Evolutionary conservation across 352 stramenopile genomes (phyloP), one percentile per base, ranked within the genome.

Genomic region (Aphanomyces stellatus): DNA sequence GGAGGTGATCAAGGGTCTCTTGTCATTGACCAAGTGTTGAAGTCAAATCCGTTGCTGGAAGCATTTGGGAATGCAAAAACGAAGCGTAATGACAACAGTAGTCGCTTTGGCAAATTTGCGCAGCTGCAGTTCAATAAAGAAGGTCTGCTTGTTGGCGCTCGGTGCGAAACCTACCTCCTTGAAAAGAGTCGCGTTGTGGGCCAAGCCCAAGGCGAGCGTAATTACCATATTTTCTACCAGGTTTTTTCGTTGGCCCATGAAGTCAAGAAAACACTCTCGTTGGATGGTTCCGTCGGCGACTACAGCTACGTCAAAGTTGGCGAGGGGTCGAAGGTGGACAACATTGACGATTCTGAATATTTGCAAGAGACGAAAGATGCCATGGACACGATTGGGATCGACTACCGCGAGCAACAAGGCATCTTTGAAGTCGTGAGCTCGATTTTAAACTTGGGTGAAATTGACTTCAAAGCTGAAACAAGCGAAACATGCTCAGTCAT

Each of bases 141-240:
- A 30, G 81, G 83, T 2, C 85, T 75, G n/a, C 76, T 88, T 24
- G 81, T 90, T 8, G 83, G 83, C 15, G 82, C 81, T 59, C 74
- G 82, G 28, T 88, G 79, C 51, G 81, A 90, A 65, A 98, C 94
- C 1, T 99, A 99, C 74, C 74, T 99, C 37, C 78, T 99, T 13
- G 96, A 99, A 74, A 99, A 99, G 74, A 95, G 91, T 41, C 91
- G 96, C n/a, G 83, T 99, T 2, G 85, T 98, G 4, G 79, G 84
- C 53, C 93, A 98, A 76, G 81, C 81, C 1, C 43, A 77, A 25
- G 88, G 90, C 0, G 96, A 99, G 76, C 79, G 96, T 46, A 99
- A 99, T 75, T 99, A 98, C 82, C 96, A 99, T 76, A 87, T 99
- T 34, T 99, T 99, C 75, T 99, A 99, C 79, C 87, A 98, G 73